Percentiles rank a stretch among this genome's conserved stretches.
Conservation (phyloP, 2,329 filamentous ascomycete species). For the Truncatella angustata region DNA sequence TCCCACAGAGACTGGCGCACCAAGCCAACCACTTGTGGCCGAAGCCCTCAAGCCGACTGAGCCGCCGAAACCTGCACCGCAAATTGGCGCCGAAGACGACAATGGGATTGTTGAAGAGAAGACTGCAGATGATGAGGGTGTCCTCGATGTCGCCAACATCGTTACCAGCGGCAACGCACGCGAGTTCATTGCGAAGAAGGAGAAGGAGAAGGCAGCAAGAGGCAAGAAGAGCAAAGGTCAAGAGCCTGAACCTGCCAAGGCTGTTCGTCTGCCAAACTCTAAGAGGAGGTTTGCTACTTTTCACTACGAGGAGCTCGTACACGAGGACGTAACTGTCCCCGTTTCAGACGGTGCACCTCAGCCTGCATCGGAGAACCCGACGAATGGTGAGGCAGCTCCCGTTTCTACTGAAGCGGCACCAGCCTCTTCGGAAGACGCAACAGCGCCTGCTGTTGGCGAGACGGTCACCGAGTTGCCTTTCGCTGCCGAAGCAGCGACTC, state of each 20-base stretch:
- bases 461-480: slow-evolving; percentile 20
- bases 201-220: slow-evolving; percentile 63
- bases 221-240: slow-evolving; percentile 59
- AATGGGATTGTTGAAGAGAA: slow-evolving; percentile 36
- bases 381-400: slow-evolving; percentile 11
- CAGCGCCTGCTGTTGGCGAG: slow-evolving; percentile 13
- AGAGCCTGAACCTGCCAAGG: slow-evolving; percentile 52
- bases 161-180: slow-evolving; percentile 78
- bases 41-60: slow-evolving; percentile 34
- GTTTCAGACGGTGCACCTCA: slow-evolving; percentile 23
- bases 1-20: slow-evolving; percentile 37
- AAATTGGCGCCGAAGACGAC: slow-evolving; percentile 33
- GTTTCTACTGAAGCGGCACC: slow-evolving; percentile 17
- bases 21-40: slow-evolving; percentile 25
- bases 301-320: slow-evolving; percentile 67
- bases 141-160: slow-evolving; percentile 81
- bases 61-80: slow-evolving; percentile 22
- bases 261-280: slow-evolving; percentile 65
- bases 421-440: slow-evolving; percentile 18
- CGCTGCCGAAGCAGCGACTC: slow-evolving; percentile 27
- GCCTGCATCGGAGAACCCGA: slow-evolving; percentile 2
- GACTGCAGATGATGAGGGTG: slow-evolving; percentile 63
- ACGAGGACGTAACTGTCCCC: slow-evolving; percentile 48
- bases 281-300: slow-evolving; percentile 70
- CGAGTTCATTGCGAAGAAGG: slow-evolving; percentile 80